phyloP scores from a whole-genome alignment of 192 early-diverging fungal genomes.

The Backusella mclennaniae region DNA sequence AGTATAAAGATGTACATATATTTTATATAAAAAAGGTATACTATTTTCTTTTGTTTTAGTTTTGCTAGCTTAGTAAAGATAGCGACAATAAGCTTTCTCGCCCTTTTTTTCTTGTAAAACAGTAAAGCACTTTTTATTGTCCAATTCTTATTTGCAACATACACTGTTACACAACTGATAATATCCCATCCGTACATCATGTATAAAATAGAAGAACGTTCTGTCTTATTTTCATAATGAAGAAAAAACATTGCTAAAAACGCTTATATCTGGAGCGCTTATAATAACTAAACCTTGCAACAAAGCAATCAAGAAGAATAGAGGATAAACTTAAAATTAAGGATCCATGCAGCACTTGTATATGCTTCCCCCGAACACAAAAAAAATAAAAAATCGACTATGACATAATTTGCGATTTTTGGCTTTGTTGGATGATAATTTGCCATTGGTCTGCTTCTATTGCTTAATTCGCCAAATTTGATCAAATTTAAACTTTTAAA shows the following conservation, averaged over 20 bases:
- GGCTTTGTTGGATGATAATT: background rate
- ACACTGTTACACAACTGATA: background rate
- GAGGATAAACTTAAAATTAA: background rate
- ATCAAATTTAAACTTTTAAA: background rate
- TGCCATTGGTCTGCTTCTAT: background rate
- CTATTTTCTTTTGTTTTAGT: background rate
- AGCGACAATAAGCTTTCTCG: background rate
- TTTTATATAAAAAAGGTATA: background rate
- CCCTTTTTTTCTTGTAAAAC: background rate
- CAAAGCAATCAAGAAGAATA: background rate
- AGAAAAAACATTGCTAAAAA: no score
- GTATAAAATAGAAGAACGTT: background rate
- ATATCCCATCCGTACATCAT: background rate
- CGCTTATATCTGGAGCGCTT: background rate
- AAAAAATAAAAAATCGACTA: background rate
- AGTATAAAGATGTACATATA: background rate
- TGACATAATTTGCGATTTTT: background rate
- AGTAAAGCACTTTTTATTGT: background rate
- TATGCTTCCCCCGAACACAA: background rate
- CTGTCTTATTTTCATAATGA: background rate
- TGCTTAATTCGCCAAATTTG: background rate
- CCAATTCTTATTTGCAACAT: background rate
- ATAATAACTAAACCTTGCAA: background rate
- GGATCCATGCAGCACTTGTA: background rate
- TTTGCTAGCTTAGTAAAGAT: background rate